Base-by-base conservation (phyloP, 495 filamentous ascomycete species). In the Usnea hakonensis region DNA sequence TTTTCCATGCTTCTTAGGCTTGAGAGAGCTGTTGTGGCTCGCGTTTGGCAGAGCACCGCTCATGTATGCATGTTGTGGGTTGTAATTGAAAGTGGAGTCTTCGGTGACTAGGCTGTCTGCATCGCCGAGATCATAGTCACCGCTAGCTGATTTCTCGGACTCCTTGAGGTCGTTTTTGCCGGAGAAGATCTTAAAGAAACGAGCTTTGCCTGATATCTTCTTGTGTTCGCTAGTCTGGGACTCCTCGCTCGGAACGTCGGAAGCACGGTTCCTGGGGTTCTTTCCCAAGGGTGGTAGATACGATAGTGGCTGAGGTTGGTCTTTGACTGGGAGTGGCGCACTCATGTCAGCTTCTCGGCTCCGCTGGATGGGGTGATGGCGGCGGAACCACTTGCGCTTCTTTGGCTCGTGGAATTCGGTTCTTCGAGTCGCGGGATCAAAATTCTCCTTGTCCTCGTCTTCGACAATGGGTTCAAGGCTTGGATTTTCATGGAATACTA, bases 331-430 rank as follows among this genome's bases (percentile, higher is more conserved):
- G 1, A 73, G 74, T 38, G 61, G 62, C 19, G 65, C 62, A 48
- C 52, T 30, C 17, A 28, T 66, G 37, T 73, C 62, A 19, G 50
- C 60, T 23, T 60, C 66, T 50, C 50, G 53, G 11, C 50, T 64
- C 14, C 35, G 57, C 41, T 67, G 67, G 28, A 44, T 33, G 28
- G 23, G 30, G 17, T 66, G 54, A 33, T 76, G 72, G 3, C 83
- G 80, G 55, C 79, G 85, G 69, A 89, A 87, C 87, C 86, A 90
- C 3, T 80, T 81, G 65, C 82, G 79, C 43, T 83, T 87, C 71
- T 86, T 87, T 43, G 80, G 77, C 40, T 73, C 55, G 21, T 17
- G 52, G 16, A 55, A n/a, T 17, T 52, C 32, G 10, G 43, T 57
- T 37, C 57, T 56, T 33, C 60, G 61, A n/a, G 57, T 46, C 21